Evolutionary conservation across 352 stramenopile genomes (phyloP).

Genomic region (Elongisporangium senticosum): DNA sequence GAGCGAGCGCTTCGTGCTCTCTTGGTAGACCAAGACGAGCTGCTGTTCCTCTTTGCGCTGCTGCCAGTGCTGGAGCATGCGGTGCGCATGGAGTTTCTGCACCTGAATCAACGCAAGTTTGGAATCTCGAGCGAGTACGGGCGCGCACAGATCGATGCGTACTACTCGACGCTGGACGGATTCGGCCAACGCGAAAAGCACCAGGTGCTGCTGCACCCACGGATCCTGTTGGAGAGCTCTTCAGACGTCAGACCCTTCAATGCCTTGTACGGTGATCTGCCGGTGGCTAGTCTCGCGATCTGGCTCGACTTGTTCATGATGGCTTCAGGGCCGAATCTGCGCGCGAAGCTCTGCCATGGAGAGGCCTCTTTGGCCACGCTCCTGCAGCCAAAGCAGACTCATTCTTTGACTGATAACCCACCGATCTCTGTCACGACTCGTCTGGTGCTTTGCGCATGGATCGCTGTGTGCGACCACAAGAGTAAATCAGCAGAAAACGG

Average conservation of each 20-base stretch:
- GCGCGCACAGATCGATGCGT: conserved; percentile 53
- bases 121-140: conserved; percentile 29
- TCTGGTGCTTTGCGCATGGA: not conserved
- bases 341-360: conserved; percentile 68
- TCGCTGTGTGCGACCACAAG: not conserved
- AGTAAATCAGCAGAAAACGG: not conserved
- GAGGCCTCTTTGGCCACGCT: conserved; percentile 41
- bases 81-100: conserved; percentile 52
- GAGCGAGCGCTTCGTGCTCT: conserved; percentile 22
- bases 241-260: conserved; percentile 14
- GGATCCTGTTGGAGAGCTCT: conserved; percentile 18
- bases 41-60: conserved; percentile 49
- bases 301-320: conserved; percentile 80
- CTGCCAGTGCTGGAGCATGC: conserved; percentile 68
- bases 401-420: not conserved
- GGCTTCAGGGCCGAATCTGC: conserved; percentile 49
- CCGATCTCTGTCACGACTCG: not conserved
- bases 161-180: conserved; percentile 76
- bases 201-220: conserved; percentile 54
- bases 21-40: conserved; percentile 24
- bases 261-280: conserved; percentile 42
- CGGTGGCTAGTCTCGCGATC: conserved; percentile 29
- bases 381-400: not conserved
- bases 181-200: conserved; percentile 76
- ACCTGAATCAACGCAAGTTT: conserved; percentile 23